These are phyloP conservation scores for Rhizoclosmatium globosum DNA, from an alignment of 192 early-diverging fungal genomes.

Conservation along the genomic window DNA sequence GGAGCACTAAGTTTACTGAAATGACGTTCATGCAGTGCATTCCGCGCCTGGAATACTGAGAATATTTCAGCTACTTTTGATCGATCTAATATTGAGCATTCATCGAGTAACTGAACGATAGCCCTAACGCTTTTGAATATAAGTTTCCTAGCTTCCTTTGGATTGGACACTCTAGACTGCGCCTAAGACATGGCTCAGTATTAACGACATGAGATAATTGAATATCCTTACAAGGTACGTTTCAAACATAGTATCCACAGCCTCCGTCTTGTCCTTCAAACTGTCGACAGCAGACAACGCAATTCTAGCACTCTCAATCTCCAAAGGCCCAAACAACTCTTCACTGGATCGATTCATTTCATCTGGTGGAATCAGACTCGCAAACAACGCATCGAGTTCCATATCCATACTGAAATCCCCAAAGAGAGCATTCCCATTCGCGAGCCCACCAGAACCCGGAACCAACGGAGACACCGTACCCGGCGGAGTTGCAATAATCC, in stretches of 20 bases:
- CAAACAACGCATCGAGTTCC: neutral
- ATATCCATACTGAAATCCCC: neutral
- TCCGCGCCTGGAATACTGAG: constrained; percentile 8
- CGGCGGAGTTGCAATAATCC: too few relatives aligned
- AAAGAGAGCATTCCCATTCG: too few relatives aligned
- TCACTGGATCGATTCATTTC: neutral
- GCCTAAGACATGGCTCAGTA: neutral
- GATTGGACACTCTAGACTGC: neutral
- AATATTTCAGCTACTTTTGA: neutral
- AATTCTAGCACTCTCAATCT: constrained; percentile 2
- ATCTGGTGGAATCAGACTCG: neutral
- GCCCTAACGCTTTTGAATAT: neutral
- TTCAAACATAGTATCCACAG: constrained; percentile 3
- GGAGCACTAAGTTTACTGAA: constrained; percentile 10
- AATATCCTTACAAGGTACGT: neutral
- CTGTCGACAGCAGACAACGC: neutral
- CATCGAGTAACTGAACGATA: neutral
- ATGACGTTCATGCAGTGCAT: neutral
- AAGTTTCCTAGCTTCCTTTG: neutral
- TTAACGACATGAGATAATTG: too few relatives aligned
- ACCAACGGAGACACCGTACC: too few relatives aligned
- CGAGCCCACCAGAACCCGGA: too few relatives aligned
- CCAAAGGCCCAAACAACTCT: constrained; percentile 1
- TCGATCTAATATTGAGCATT: neutral
- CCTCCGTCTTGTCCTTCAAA: neutral